Evolutionary conservation across 352 stramenopile species (phyloP).

Genomic region (Blastocystis sp.): DNA sequence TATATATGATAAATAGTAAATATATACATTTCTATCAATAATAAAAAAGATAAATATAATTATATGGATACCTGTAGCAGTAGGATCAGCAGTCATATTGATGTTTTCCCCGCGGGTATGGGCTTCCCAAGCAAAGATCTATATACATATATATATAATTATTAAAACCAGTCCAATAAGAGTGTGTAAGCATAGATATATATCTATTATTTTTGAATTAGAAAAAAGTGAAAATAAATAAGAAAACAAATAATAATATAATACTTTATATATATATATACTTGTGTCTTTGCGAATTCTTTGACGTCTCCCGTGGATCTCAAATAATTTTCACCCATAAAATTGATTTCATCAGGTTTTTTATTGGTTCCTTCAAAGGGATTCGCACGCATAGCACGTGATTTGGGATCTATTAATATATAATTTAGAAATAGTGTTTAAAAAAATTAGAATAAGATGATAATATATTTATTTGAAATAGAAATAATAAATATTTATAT

Average conservation of each 20-base stretch:
- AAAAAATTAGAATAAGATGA: too few species aligned
- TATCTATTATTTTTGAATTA: conserved; percentile 60
- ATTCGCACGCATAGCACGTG: conserved; percentile 88
- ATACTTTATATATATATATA: conserved; percentile 81
- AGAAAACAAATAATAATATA: too few species aligned
- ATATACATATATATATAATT: background rate
- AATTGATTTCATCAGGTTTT: too few species aligned
- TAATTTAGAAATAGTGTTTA: too few species aligned
- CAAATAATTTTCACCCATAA: conserved; percentile 17
- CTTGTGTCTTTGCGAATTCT: conserved; percentile 73
- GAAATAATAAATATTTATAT: too few species aligned
- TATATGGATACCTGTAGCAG: conserved; percentile 30
- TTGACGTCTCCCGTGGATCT: conserved; percentile 68
- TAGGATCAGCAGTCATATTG: conserved; percentile 81
- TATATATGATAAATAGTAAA: too few species aligned
- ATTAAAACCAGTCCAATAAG: conserved; percentile 2
- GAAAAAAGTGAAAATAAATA: too few species aligned
- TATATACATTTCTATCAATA: too few species aligned
- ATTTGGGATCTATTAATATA: conserved; percentile 68
- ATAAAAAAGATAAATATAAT: too few species aligned
- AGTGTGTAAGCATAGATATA: conserved; percentile 4
- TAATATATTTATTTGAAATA: too few species aligned
- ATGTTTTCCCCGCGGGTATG: conserved; percentile 52
- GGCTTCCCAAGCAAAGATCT: conserved; percentile 46
- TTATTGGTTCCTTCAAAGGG: conserved; percentile 42